A percentile compares a stretch with the other conserved stretches of the same genome.
phyloP scores from a whole-genome alignment of 495 filamentous ascomycete species.

The Penicillium ucsense region DNA sequence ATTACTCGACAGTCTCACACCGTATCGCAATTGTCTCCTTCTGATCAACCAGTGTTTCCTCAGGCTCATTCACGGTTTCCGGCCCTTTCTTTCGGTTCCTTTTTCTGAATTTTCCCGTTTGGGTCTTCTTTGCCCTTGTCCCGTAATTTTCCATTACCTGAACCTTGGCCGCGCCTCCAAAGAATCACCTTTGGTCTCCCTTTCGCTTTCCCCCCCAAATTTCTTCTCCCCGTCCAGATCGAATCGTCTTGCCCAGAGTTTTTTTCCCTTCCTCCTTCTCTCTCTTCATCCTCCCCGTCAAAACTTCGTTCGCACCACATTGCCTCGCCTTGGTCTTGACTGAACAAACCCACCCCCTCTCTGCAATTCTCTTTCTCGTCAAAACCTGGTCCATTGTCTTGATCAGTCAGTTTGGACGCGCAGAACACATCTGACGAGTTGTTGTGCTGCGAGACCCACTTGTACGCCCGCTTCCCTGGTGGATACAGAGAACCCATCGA shows the following conservation, averaged over 20 bases:
- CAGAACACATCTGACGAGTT: slow-evolving; percentile 30
- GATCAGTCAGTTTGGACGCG: slow-evolving; percentile 25
- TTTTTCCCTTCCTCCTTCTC: slow-evolving; percentile 14
- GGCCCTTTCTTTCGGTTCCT: slow-evolving; percentile 9
- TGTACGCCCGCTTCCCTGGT: slow-evolving; percentile 35
- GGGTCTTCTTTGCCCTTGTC: neutral
- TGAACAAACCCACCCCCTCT: slow-evolving; percentile 5
- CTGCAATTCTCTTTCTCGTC: neutral
- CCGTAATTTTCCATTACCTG: slow-evolving; percentile 16
- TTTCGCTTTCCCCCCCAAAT: slow-evolving; percentile 18
- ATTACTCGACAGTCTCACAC: too few relatives aligned
- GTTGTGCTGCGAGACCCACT: slow-evolving; percentile 37
- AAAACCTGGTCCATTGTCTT: neutral
- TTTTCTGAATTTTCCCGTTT: slow-evolving; percentile 20
- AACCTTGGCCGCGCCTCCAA: slow-evolving; percentile 20
- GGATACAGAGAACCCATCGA: slow-evolving; percentile 34
- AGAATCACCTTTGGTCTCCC: slow-evolving; percentile 11
- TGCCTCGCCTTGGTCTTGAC: slow-evolving; percentile 10
- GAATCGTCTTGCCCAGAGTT: slow-evolving; percentile 10
- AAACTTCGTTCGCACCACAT: slow-evolving; percentile 7
- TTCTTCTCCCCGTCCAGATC: slow-evolving; percentile 6
- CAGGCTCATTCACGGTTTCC: slow-evolving; percentile 2
- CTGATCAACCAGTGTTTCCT: too few relatives aligned
- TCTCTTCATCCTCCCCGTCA: slow-evolving; percentile 11
- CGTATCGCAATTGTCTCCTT: too few relatives aligned